Evolutionary conservation across 495 filamentous ascomycete species (phyloP), one percentile per base, ranked within the genome.

Genomic region (Aspergillus kassunensis): DNA sequence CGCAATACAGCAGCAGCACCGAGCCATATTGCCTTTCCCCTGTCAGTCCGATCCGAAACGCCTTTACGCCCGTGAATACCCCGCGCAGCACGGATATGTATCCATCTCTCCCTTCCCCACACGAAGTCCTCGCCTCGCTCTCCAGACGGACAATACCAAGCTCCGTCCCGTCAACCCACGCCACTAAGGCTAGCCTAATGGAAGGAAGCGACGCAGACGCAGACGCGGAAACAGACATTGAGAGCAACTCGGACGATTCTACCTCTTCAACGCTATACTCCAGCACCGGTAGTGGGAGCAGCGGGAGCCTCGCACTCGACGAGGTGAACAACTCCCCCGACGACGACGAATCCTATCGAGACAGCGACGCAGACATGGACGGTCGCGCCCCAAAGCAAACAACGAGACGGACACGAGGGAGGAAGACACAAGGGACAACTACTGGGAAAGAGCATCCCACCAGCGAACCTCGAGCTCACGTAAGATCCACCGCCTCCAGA

Each of bases 51-150:
- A 46, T 57, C 8, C 46, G 43, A 9, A 60, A 53, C 34, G 43
- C 40, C 7, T 74, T 69, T 46, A 70, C 65, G 0, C 64, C 71
- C 0, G 61, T 72, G 31, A 74, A 74, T 46, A 50, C 49, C 9
- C 58, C 69, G 33, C 61, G 69, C 45, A 65, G 56, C 58, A 55
- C 41, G 35, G 59, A 55, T 35, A 35, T 23, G 0, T 39, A 31
- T 11, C 36, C 47, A 6, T 21, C 21, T 3, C 31, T 54, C n/a
- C 33, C 35, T 1, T 61, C 60, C 0, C 56, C 63, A 1, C 35
- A 46, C 12, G 18, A 35, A 1, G 33, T 62, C 10, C 47, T 61
- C n/a, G 33, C 48, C 0, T 53, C 25, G 23, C 45, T 33, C 6
- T 43, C 35, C 33, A 13, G 25, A 20, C 27, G 19, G 23, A 1